Conservation (phyloP, 2,329 filamentous ascomycete genomes). For the Gaeumannomyces sp. region DNA sequence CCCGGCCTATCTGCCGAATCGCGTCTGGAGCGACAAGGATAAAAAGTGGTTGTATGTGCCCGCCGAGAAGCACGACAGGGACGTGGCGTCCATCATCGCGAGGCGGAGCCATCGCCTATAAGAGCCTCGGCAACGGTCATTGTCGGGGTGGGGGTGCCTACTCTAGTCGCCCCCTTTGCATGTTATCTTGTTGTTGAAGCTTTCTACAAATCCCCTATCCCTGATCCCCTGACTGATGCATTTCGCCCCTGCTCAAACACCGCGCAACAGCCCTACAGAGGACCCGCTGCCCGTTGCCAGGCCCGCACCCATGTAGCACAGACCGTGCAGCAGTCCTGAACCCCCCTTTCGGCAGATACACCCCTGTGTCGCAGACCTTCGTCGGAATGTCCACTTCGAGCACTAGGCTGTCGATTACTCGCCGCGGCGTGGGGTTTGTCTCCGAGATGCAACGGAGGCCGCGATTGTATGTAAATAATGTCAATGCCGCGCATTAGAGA, state of each 20-base stretch:
- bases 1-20: conserved; percentile 49
- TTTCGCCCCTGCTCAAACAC: too few species aligned
- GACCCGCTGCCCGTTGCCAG: too few species aligned
- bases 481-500: background rate
- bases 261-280: too few species aligned
- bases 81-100: conserved; percentile 20
- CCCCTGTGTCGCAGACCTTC: background rate
- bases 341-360: too few species aligned
- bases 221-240: too few species aligned
- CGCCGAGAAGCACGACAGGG: conserved; percentile 31
- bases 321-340: too few species aligned
- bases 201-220: too few species aligned
- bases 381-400: background rate
- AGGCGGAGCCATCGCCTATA: too few species aligned
- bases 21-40: conserved; percentile 42
- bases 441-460: background rate
- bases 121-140: too few species aligned
- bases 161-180: too few species aligned
- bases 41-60: conserved; percentile 43
- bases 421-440: background rate
- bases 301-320: background rate
- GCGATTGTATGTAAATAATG: background rate
- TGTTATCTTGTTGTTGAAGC: too few species aligned
- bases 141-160: too few species aligned
- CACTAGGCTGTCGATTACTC: background rate